These are phyloP conservation scores for Metroxylon sagu DNA, from an alignment of 176 grass and related monocot genomes.

Conservation along the genomic window DNA sequence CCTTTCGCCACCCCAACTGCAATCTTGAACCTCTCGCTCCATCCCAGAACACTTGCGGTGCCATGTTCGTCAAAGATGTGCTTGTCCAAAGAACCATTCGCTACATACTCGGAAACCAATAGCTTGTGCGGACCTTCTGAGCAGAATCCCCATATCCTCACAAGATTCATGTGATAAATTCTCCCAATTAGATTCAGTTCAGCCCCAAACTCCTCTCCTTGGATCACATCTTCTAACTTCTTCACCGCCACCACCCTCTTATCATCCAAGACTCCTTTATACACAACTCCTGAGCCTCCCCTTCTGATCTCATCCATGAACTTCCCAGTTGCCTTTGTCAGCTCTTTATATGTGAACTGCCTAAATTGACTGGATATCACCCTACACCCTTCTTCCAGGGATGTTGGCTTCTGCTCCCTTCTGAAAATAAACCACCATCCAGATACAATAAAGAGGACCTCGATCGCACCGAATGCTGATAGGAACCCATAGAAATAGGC, in stretches of 20 bases:
- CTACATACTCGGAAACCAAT: too few species aligned
- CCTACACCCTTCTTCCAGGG: conserved; percentile 11
- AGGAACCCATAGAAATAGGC: conserved; percentile 18
- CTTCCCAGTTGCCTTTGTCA: conserved; percentile 12
- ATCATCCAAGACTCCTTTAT: conserved; percentile 16
- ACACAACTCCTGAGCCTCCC: conserved; percentile 19
- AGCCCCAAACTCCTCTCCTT: conserved; percentile 21
- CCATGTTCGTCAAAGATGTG: too few species aligned
- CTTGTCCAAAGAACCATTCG: too few species aligned
- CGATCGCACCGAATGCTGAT: conserved; percentile 11
- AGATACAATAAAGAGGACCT: conserved; percentile 5
- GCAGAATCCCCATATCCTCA: conserved; percentile 25
- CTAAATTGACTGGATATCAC: conserved; percentile 21
- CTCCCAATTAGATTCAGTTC: conserved; percentile 20
- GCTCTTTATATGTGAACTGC: conserved; percentile 20
- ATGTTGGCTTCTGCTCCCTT: background rate
- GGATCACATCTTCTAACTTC: conserved; percentile 21
- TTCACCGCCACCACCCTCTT: conserved; percentile 16
- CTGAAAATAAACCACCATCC: conserved; percentile 14
- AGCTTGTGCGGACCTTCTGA: conserved; percentile 14
- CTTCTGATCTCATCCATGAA: conserved; percentile 18
- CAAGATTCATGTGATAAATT: conserved; percentile 30
- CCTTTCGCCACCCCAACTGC: conserved; percentile 28
- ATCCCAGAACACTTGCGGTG: too few species aligned
- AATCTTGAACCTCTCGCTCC: too few species aligned